A percentile compares a stretch with the other conserved stretches of the same genome.
These are phyloP conservation scores for Eucalyptus guilfoylei DNA, from an alignment of 345 rosid species.

Conservation along the genomic window DNA sequence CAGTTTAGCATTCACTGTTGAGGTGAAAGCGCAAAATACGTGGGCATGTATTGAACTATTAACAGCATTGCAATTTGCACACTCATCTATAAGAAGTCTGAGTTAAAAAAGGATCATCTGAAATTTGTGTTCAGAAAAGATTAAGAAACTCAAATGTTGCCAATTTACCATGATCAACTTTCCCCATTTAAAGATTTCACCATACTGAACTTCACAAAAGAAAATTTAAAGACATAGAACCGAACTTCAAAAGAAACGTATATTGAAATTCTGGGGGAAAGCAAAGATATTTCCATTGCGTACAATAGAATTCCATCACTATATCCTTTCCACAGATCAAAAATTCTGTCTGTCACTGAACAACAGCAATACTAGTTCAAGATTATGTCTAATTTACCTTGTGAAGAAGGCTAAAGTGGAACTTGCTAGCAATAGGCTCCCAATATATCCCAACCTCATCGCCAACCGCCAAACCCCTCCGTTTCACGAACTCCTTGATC, in stretches of 20 bases:
- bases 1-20: background rate
- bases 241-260: accelerated
- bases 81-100: background rate
- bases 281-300: accelerated
- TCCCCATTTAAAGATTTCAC: background rate
- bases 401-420: background rate
- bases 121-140: too few relatives aligned
- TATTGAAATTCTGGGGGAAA: background rate
- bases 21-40: background rate
- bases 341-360: background rate
- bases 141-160: too few relatives aligned
- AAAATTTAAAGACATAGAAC: background rate
- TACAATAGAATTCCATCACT: background rate
- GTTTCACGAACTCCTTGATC: background rate
- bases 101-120: too few relatives aligned
- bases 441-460: background rate
- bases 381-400: background rate
- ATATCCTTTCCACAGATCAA: accelerated
- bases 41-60: background rate
- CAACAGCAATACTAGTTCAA: background rate
- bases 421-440: background rate
- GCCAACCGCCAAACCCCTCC: background rate
- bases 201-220: background rate
- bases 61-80: background rate
- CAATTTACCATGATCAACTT: background rate